phyloP scores from a whole-genome alignment of 2,329 filamentous ascomycete genomes.

The Hypoxylon sp. region DNA sequence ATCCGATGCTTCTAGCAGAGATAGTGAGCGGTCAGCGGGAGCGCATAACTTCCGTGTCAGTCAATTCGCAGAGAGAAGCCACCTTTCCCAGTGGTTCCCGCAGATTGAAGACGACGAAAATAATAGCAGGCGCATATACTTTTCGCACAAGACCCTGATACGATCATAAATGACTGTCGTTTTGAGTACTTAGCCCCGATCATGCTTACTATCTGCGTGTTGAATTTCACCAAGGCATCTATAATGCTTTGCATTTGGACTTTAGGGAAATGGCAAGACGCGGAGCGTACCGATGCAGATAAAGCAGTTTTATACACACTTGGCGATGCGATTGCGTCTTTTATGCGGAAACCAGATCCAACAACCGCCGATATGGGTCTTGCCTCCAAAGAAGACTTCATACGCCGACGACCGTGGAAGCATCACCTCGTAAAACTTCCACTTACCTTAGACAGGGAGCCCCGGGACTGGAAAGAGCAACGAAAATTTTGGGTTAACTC shows the following conservation, averaged over 20 bases:
- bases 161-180: slow-evolving; percentile 30
- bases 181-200: slow-evolving; percentile 47
- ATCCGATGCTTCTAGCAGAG: neutral
- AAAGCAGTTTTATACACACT: slow-evolving; percentile 45
- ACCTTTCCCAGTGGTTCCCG: slow-evolving; percentile 46
- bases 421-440: slow-evolving; percentile 19
- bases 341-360: slow-evolving; percentile 45
- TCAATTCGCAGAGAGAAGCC: slow-evolving; percentile 14
- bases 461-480: slow-evolving; percentile 19
- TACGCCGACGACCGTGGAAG: slow-evolving; percentile 17
- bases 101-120: slow-evolving; percentile 38
- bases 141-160: slow-evolving; percentile 39
- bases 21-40: neutral
- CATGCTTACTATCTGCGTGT: slow-evolving; percentile 39
- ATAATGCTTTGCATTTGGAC: slow-evolving; percentile 44
- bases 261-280: slow-evolving; percentile 29
- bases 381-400: slow-evolving; percentile 30
- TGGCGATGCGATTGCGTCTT: slow-evolving; percentile 49
- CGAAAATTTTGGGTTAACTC: slow-evolving; percentile 27
- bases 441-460: slow-evolving; percentile 7
- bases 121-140: slow-evolving; percentile 38
- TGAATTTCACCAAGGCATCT: slow-evolving; percentile 42
- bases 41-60: neutral
- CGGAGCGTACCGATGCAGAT: neutral
- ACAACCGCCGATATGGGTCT: slow-evolving; percentile 46